Evolutionary conservation across 106 monocot species (phyloP).

Genomic region (Dendrobium huoshanense): DNA sequence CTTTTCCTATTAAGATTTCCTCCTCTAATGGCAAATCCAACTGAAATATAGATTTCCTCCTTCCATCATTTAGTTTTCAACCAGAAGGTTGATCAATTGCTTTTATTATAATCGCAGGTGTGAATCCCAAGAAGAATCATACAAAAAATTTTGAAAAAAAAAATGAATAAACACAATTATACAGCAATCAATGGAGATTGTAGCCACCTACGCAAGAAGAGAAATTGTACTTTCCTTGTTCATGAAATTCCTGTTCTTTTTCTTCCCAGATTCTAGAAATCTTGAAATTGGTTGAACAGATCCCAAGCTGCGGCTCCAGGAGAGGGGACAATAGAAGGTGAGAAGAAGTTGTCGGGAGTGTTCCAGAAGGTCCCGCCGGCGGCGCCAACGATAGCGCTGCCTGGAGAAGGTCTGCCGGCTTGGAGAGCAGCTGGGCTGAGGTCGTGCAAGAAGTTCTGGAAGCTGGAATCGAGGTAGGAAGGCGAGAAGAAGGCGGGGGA

Average conservation of each 20-base stretch:
- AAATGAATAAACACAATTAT: no score
- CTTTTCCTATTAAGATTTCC: no score
- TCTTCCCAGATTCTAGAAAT: conserved; percentile 9
- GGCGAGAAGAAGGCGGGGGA: conserved; percentile 50
- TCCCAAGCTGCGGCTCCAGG: conserved; percentile 31
- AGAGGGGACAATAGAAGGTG: conserved; percentile 25
- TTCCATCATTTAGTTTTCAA: no score
- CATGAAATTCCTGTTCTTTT: not conserved
- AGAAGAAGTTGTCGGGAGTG: conserved; percentile 24
- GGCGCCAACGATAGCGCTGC: not conserved
- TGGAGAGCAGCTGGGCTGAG: conserved; percentile 24
- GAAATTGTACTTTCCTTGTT: no score
- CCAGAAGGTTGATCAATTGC: no score
- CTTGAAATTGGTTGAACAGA: conserved; percentile 26
- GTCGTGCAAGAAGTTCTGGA: conserved; percentile 29
- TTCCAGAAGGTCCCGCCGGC: conserved; percentile 9
- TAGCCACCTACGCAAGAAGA: no score
- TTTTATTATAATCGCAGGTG: no score
- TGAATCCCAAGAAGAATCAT: no score
- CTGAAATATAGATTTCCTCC: no score
- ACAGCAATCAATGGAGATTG: no score
- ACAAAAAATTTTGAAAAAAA: no score
- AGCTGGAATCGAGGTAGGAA: conserved; percentile 24
- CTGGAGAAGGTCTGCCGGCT: not conserved
- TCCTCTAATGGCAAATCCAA: no score